These are phyloP conservation scores for Ogataea philodendri DNA, from an alignment of 805 yeast genomes.

Conservation along the genomic window DNA sequence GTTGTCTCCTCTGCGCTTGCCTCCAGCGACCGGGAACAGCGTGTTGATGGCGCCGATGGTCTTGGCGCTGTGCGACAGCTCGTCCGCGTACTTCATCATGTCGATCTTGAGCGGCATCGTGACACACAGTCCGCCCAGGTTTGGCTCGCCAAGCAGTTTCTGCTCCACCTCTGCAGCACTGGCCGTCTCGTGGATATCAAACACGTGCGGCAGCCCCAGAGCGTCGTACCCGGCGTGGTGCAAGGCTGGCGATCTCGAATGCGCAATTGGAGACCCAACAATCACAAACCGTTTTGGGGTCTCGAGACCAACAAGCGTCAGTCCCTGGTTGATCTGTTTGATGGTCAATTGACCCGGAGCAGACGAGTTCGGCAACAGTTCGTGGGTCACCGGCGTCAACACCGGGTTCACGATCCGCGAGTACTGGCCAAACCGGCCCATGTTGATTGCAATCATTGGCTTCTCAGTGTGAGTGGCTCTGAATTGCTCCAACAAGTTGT, in stretches of 20 bases:
- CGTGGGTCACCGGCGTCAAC: conserved; percentile 84
- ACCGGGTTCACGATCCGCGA: conserved; percentile 73
- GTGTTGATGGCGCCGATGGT: conserved; percentile 96
- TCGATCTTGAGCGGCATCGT: conserved; percentile 92
- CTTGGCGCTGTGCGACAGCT: conserved; percentile 71
- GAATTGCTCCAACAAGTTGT: conserved; percentile 68
- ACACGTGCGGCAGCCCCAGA: conserved; percentile 76
- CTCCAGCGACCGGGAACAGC: conserved; percentile 54
- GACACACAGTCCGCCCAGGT: conserved; percentile 91
- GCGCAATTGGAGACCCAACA: conserved; percentile 78
- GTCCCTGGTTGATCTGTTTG: conserved; percentile 57
- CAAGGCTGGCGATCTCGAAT: conserved; percentile 85
- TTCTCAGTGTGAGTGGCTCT: conserved; percentile 49
- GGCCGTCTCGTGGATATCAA: conserved; percentile 65
- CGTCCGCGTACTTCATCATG: conserved; percentile 63
- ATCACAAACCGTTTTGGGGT: conserved; percentile 59
- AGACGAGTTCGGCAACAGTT: conserved; percentile 60
- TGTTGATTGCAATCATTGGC: conserved; percentile 83
- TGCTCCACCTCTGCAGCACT: conserved; percentile 56
- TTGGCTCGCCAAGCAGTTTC: conserved; percentile 44
- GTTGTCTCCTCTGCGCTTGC: conserved; percentile 71
- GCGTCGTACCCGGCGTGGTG: conserved; percentile 76
- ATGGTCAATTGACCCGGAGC: conserved; percentile 80
- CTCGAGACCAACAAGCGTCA: conserved; percentile 61
- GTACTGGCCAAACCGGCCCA: conserved; percentile 72